Base-by-base conservation (phyloP, 306 rosid species). In the Cercis canadensis region DNA sequence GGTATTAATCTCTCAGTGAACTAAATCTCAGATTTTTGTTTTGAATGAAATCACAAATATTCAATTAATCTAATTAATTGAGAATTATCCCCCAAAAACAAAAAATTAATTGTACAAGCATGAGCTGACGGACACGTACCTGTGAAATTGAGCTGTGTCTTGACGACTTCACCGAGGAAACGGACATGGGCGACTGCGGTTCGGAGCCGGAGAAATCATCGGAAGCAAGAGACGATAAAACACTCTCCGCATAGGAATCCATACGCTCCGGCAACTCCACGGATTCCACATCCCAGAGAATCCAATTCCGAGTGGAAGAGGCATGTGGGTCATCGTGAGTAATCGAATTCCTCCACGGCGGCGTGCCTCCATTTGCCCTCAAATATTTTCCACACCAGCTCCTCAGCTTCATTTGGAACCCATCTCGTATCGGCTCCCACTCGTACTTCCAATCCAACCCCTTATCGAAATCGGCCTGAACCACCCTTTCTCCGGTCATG, bases 261-360 rank as follows among this genome's bases (percentile, higher is more conserved):
- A 58, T 49, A 5, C 47, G 36, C 0, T 69, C 88, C 16, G 68
- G 58, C 4, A 36, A 53, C 46, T 85, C 77, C 17, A 72, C 85
- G 0, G 40, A 62, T 39, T 75, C 85, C 2, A 90, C 88, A 5
- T 90, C 92, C 96, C 96, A 94, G 12, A 94, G 61, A 51, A 87
- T 61, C 89, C 90, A 89, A 43, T 81, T 84, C 83, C 57, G 49
- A 0, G 96, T 89, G 0, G 88, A 62, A 1, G 85, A 51, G 8
- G 70, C 70, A 24, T 55, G 33, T 0, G 89, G 92, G 0, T 89
- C 88, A 29, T 87, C 97, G 46, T 82, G 88, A 4, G 98, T 88
- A 0, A 94, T 56, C 8, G 91, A 71, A 56, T 87, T 94, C 18
- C 98, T 69, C 98, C 98, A 94, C 54, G 98, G 95, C 12, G 90